Base-by-base conservation (phyloP, 257 asterid genomes). In the Buddleja alternifolia region DNA sequence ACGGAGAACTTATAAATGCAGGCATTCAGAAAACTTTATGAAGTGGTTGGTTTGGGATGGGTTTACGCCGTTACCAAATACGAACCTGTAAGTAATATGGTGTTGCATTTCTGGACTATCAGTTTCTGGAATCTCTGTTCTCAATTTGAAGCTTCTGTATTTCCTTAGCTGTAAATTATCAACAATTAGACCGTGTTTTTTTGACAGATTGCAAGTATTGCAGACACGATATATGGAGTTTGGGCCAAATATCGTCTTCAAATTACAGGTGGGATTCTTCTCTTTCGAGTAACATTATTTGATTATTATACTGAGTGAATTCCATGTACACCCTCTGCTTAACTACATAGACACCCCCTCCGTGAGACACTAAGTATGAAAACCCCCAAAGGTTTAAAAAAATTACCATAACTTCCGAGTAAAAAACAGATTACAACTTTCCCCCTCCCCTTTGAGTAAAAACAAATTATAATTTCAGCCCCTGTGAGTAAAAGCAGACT, bases 211-310 rank as follows among this genome's bases (percentile, higher is more conserved):
- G 90, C 94, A 2, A 89, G 86, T 41, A 67, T 89, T 63, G 96
- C 96, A 23, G 84, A 81, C 58, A 84, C 92, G 10, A 61, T 84
- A 23, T 92, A 92, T 76, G 94, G 87, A 16, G 58, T 92, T 65
- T 92, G 98, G 98, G 98, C 96, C 57, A 89, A 89, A 77, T 87
- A 89, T 40, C 95, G 96, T 20, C 96, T 92, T 56, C 96, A 83
- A 79, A 58, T 92, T 60, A 92, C 98, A 67, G 97, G 97, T 88
- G 3, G 1, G 16, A 67, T 36, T 34, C 16, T 14, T 65, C 47
- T 8, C 32, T 64, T 11, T 41, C 34, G 34, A 29, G 34, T 29
- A 29, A 29, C 34, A 29, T 29, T 29, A 29, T 29, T 29, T 5
- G 34, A 29, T 29, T 2, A 1, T 29, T 29, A n/a, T n/a, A n/a